Evolutionary conservation across 2,329 filamentous ascomycete genomes (phyloP).

Genomic region (Nemania bipapillata): DNA sequence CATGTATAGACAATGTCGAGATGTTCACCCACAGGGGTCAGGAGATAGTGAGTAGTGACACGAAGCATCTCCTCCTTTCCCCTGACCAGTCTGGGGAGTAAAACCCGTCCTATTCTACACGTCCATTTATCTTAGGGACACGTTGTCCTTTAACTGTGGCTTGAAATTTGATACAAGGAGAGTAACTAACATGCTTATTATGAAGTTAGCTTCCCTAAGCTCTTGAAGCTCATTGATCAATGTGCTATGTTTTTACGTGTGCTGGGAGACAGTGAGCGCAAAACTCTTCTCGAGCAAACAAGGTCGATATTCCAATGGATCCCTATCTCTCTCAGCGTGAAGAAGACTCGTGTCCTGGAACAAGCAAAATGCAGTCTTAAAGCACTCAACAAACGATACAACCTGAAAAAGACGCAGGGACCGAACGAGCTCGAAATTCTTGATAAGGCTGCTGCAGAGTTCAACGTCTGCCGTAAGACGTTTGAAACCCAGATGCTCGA

Average conservation of each 20-base stretch:
- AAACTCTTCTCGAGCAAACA: constrained; percentile 28
- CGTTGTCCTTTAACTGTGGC: too few relatives aligned
- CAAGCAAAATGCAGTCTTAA: constrained; percentile 17
- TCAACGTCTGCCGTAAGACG: background rate
- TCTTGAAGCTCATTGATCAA: constrained; percentile 36
- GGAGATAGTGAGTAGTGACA: constrained; percentile 19
- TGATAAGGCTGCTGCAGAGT: background rate
- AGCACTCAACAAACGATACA: background rate
- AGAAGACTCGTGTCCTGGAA: constrained; percentile 25
- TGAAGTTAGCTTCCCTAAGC: constrained; percentile 9
- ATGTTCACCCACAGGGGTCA: background rate
- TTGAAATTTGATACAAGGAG: background rate
- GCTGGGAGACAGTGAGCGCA: constrained; percentile 37
- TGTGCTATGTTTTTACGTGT: constrained; percentile 37
- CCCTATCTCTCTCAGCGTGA: constrained; percentile 35
- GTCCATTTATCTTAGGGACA: too few relatives aligned
- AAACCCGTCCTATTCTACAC: too few relatives aligned
- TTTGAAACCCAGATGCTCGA: constrained; percentile 21
- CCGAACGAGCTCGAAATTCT: constrained; percentile 21
- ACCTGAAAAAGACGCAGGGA: too few relatives aligned
- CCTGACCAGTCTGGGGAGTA: too few relatives aligned
- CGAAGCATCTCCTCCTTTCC: background rate
- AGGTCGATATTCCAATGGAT: constrained; percentile 37
- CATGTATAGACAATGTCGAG: constrained; percentile 35
- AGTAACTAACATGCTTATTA: background rate